phyloP scores from a whole-genome alignment of 2,329 filamentous ascomycete genomes.

The Pestalotiopsis sp. region DNA sequence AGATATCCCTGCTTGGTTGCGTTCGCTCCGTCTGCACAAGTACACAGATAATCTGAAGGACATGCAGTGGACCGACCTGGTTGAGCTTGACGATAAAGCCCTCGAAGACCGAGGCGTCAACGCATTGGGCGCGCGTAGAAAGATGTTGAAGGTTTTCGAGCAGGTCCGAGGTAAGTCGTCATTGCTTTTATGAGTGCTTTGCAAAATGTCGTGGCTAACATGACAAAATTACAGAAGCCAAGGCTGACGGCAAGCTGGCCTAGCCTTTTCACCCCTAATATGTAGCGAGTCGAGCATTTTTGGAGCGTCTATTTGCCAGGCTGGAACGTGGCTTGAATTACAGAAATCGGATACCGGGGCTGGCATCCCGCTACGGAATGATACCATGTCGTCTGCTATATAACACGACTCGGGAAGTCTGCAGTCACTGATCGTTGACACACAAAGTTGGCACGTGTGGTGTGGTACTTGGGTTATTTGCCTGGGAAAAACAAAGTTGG shows the following conservation, averaged over 20 bases:
- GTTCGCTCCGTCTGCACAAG: constrained; percentile 93
- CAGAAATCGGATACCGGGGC: constrained; percentile 6
- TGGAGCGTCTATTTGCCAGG: constrained; percentile 9
- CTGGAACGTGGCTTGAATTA: constrained; percentile 7
- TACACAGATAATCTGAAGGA: constrained; percentile 99
- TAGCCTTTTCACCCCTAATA: constrained; percentile 32
- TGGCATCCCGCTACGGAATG: background rate
- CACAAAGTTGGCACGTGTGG: background rate
- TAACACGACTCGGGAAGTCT: constrained; percentile 8
- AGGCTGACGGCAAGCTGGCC: constrained; percentile 69
- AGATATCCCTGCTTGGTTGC: constrained; percentile 94
- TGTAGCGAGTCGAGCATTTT: constrained; percentile 11
- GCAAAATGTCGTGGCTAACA: constrained; percentile 27
- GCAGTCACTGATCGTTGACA: background rate
- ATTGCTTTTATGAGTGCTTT: background rate
- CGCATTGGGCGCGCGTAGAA: constrained; percentile 88
- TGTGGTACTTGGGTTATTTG: background rate
- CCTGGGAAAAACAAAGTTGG: background rate
- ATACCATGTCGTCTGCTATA: constrained; percentile 1
- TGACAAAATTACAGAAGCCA: constrained; percentile 57
- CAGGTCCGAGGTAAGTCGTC: constrained; percentile 75
- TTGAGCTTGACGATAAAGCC: constrained; percentile 90
- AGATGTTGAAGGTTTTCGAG: constrained; percentile 99
- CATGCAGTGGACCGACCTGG: constrained; percentile 90
- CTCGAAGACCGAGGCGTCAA: constrained; percentile 93